Percentiles rank a stretch among this genome's conserved stretches.
Conservation (phyloP, 805 yeast genomes). For the Lipomyces sp. region DNA sequence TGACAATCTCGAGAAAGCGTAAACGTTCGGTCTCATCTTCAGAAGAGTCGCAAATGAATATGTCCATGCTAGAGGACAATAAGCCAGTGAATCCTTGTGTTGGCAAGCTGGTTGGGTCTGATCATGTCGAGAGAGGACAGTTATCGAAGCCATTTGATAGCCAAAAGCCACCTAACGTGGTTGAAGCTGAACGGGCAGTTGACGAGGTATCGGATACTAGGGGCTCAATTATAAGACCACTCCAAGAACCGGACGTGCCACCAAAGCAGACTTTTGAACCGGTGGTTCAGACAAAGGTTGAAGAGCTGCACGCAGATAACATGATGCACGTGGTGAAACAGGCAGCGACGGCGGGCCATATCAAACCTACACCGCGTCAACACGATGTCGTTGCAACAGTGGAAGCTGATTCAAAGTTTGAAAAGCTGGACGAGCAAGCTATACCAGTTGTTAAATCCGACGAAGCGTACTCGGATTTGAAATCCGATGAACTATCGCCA, state of each 20-base stretch:
- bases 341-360: neutral
- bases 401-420: neutral
- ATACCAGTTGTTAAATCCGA: constrained; percentile 5
- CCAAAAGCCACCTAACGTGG: neutral
- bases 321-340: neutral
- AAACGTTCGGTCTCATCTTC: constrained; percentile 11
- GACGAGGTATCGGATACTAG: neutral
- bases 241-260: neutral
- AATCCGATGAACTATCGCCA: neutral
- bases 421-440: constrained; percentile 5
- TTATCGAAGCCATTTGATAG: neutral
- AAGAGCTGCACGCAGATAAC: neutral
- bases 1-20: neutral
- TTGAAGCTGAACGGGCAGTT: neutral
- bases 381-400: neutral
- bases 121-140: neutral
- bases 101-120: neutral
- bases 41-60: neutral
- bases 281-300: neutral
- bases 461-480: neutral
- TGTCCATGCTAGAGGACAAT: neutral
- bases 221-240: neutral
- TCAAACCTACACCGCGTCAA: neutral
- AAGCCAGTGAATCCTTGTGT: neutral
- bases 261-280: neutral